Evolutionary conservation across 2,329 filamentous ascomycete genomes (phyloP), one percentile per base, ranked within the genome.

Genomic region (Emmonsia crescens): DNA sequence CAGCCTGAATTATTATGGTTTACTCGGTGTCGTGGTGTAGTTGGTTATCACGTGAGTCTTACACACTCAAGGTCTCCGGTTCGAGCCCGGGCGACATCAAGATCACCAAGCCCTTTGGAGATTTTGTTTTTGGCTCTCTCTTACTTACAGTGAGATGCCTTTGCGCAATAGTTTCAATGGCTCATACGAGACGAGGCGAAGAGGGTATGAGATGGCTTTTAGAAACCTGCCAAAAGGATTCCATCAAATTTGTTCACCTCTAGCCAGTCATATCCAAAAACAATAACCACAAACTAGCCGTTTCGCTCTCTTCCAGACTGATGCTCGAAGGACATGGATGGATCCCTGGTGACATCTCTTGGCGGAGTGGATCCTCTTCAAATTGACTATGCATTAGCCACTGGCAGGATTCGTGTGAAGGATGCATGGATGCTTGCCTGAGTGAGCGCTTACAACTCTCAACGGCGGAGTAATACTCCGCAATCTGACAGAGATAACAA

Each of bases 1-100:
- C 19, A 46, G 42, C 42, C 12, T n/a, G 5, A 52, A 27, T 10
- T 52, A 14, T 31, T 31, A 24, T 40, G 52, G 52, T 21, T 56
- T 56, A 31, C n/a, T 40, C 31, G 52, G 52, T 10, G 52, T 56
- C 52, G 31, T 56, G 33, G 52, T 31, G 52, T 56, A 36, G 52
- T 56, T 56, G 31, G 36, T 38, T 56, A 56, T 40, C 52, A 56
- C 52, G 16, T 54, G 31, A 55, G 52, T 56, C 33, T 56, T 14
- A 40, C 52, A 56, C 52, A 52, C 48, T 52, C 24, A 52, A 31
- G 48, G 48, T 52, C 48, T 56, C 54, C 36, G 54, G 33, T 27
- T 42, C 33, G 54, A 29, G n/a, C 54, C 21, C 54, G 54, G 31
- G 36, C 36, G 14, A 56, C 33, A 40, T 56, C 31, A 56, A 33